A percentile compares a stretch with the other conserved stretches of the same genome.
These are phyloP conservation scores for Erythrophleum fordii DNA, from an alignment of 306 rosid species.

Conservation along the genomic window DNA sequence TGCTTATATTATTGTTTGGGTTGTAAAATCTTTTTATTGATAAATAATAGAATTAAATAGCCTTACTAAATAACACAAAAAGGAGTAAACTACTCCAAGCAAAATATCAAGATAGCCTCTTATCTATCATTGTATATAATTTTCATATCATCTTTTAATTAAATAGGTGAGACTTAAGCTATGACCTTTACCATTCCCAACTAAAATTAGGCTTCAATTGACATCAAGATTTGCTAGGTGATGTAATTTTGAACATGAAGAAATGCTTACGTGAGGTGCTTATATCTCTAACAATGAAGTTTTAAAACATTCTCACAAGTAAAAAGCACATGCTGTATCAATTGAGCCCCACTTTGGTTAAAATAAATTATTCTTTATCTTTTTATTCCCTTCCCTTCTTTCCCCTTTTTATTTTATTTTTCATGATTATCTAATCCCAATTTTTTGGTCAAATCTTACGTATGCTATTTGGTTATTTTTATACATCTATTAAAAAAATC, in stretches of 20 bases:
- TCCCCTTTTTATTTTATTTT: too few relatives aligned
- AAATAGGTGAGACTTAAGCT: neutral
- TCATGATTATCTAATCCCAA: too few relatives aligned
- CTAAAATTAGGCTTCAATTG: neutral
- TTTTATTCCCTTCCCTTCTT: too few relatives aligned
- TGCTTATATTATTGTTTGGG: too few relatives aligned
- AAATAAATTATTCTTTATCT: too few relatives aligned
- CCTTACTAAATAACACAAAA: neutral
- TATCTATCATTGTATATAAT: neutral
- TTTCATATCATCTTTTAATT: neutral
- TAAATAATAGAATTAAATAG: neutral
- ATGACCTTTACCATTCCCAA: too few relatives aligned
- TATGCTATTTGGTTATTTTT: too few relatives aligned
- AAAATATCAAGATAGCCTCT: neutral
- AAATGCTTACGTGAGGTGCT: neutral
- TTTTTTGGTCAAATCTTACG: too few relatives aligned
- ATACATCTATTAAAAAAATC: too few relatives aligned
- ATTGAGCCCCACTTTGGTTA: neutral
- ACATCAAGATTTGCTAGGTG: neutral
- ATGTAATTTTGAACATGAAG: neutral
- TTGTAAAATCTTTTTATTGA: neutral
- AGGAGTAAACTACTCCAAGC: neutral
- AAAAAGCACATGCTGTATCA: conserved; percentile 11
- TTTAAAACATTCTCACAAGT: conserved; percentile 1
- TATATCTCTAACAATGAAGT: too few relatives aligned